phyloP scores from a whole-genome alignment of 2,329 filamentous ascomycete species.

The Aspergillus melleus region DNA sequence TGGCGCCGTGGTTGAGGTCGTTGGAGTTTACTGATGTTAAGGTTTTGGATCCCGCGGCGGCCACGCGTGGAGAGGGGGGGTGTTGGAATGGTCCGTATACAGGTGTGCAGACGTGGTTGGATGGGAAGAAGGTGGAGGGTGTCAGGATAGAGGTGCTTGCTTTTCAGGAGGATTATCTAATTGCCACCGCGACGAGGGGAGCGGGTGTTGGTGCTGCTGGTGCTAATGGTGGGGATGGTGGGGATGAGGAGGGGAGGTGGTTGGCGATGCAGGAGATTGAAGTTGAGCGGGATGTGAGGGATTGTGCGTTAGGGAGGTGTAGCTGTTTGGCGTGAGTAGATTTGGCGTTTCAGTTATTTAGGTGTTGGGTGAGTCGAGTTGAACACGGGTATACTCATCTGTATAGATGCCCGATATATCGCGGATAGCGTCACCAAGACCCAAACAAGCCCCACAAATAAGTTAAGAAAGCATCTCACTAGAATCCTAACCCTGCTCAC shows the following conservation, averaged over 20 bases:
- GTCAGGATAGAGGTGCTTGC: slow-evolving; percentile 59
- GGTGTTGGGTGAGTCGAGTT: too few relatives aligned
- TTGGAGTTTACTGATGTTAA: slow-evolving; percentile 62
- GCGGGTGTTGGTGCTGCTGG: slow-evolving; percentile 31
- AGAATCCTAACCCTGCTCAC: too few relatives aligned
- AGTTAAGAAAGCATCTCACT: too few relatives aligned
- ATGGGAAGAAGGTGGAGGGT: slow-evolving; percentile 49
- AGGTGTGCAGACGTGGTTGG: slow-evolving; percentile 52
- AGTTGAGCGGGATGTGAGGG: slow-evolving; percentile 47
- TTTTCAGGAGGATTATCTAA: slow-evolving; percentile 59
- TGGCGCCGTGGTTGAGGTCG: slow-evolving; percentile 61
- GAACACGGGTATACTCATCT: too few relatives aligned
- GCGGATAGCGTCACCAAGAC: too few relatives aligned
- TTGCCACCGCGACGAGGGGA: slow-evolving; percentile 55
- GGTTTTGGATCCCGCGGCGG: slow-evolving; percentile 24
- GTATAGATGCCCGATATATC: too few relatives aligned
- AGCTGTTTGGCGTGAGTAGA: slow-evolving; percentile 24
- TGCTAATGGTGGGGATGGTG: background rate
- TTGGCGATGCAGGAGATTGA: slow-evolving; percentile 43
- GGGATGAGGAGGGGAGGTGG: background rate
- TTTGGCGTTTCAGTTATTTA: too few relatives aligned
- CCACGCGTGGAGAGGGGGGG: slow-evolving; percentile 31
- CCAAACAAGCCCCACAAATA: too few relatives aligned
- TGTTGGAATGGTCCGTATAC: slow-evolving; percentile 40
- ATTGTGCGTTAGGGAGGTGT: slow-evolving; percentile 44